phyloP scores from a whole-genome alignment of 768 basidiomycete genomes.

The Lepiota brunneoincarnata region DNA sequence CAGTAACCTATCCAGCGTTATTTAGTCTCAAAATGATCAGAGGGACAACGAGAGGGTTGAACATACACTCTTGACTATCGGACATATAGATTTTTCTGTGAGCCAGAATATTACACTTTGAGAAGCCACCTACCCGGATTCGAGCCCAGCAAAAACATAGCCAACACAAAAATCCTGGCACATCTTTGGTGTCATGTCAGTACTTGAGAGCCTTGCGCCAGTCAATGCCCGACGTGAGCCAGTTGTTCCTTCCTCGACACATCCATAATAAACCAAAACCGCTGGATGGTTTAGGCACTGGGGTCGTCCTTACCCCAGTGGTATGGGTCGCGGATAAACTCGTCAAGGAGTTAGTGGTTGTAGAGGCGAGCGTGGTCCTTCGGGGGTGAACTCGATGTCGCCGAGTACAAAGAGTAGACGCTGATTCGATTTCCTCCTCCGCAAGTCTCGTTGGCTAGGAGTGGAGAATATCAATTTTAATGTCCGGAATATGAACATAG shows the following conservation, averaged over 20 bases:
- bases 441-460: conserved; percentile 26
- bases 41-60: background rate
- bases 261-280: conserved; percentile 24
- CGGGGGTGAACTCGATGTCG: no score
- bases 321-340: background rate
- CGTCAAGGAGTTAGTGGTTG: conserved; percentile 3
- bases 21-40: background rate
- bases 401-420: conserved; percentile 16
- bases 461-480: no score
- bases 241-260: conserved; percentile 27
- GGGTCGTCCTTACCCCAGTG: background rate
- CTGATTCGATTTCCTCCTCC: conserved; percentile 27
- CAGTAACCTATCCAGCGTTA: conserved; percentile 20
- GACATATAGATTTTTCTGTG: background rate
- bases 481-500: background rate
- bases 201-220: conserved; percentile 17
- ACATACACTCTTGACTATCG: conserved; percentile 11
- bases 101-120: background rate
- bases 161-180: conserved; percentile 24
- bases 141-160: conserved; percentile 24
- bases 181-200: conserved; percentile 21
- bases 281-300: background rate
- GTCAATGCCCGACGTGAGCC: conserved; percentile 25
- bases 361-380: conserved; percentile 6
- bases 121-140: conserved; percentile 16